Conservation (phyloP, 768 basidiomycete species). For the Gloeophyllum trabeum region DNA sequence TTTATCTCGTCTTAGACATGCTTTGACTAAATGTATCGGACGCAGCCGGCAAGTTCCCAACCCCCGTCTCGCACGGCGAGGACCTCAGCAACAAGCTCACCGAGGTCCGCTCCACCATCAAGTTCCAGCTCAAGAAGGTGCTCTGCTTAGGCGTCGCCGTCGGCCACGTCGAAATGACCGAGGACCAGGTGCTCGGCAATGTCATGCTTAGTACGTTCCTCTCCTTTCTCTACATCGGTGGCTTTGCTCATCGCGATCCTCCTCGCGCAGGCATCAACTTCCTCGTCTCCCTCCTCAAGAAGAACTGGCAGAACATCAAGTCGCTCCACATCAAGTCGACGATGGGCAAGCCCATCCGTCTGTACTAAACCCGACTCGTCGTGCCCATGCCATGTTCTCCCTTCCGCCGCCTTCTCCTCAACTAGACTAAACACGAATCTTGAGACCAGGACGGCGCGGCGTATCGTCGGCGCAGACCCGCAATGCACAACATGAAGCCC, state of each 20-base stretch:
- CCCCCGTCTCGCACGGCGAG: conserved; percentile 87
- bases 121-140: conserved; percentile 99
- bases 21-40: not conserved
- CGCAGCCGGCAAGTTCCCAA: conserved; percentile 97
- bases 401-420: not conserved
- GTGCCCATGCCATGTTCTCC: not conserved
- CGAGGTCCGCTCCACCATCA: conserved; percentile 98
- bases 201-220: conserved; percentile 81
- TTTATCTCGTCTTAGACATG: not conserved
- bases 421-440: conserved; percentile 2
- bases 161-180: conserved; percentile 94
- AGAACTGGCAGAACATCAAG: conserved; percentile 99
- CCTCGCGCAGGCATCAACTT: conserved; percentile 86
- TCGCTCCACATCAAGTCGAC: conserved; percentile 97
- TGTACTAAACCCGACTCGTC: conserved; percentile 52
- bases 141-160: conserved; percentile 98
- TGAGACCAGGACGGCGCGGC: too few species aligned
- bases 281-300: conserved; percentile 97
- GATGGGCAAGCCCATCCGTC: conserved; percentile 96
- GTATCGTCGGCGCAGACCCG: conserved; percentile 23
- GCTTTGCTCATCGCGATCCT: conserved; percentile 4
- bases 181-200: conserved; percentile 94
- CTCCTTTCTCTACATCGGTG: not conserved
- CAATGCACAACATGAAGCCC: conserved; percentile 92
- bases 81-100: conserved; percentile 83